Evolutionary conservation across 257 asterid species (phyloP), one percentile per base, ranked within the genome.

Genomic region (Penstemon newberryi): DNA sequence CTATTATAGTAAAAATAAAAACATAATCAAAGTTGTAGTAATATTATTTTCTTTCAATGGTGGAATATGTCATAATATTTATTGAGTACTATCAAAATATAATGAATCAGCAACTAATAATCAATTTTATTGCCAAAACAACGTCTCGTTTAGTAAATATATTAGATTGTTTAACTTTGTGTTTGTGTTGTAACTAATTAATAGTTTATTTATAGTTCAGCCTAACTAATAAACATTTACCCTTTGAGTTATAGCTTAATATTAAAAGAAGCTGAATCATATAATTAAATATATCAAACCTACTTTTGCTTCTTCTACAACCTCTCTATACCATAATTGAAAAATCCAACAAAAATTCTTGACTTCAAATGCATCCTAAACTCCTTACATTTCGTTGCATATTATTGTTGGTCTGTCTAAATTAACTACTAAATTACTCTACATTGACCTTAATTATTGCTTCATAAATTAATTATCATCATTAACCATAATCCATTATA

Each of bases 331-430:
- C 56, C 43, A 56, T 40, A 51, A 62, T 42, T 36, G 56, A n/a
- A 44, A 46, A 54, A 64, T 47, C 41, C 58, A 47, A 19, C 42
- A 56, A 11, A 70, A 70, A 70, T 63, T 56, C 59, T 63, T 75
- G 42, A 60, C 44, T 33, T 67, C 13, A 67, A 67, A 67, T 42
- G 45, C 52, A 67, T 54, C 33, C 41, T 38, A 12, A 46, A 5
- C 6, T 33, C 33, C 45, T 47, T 39, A 15, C 47, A 45, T 67
- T 56, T 44, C 63, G 3, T 38, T 50, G 65, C 39, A 73, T 12
- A 58, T 45, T 50, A 63, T 64, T 56, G 45, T 47, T 53, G 49
- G 2, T 46, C 50, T 40, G 46, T 57, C 36, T 13, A 57, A 45
- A 51, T 51, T 3, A 4, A 43, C 57, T 53, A 74, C 47, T 58